These are phyloP conservation scores for Penicillium sp. DNA, from an alignment of 2,329 filamentous ascomycete genomes.

Conservation along the genomic window DNA sequence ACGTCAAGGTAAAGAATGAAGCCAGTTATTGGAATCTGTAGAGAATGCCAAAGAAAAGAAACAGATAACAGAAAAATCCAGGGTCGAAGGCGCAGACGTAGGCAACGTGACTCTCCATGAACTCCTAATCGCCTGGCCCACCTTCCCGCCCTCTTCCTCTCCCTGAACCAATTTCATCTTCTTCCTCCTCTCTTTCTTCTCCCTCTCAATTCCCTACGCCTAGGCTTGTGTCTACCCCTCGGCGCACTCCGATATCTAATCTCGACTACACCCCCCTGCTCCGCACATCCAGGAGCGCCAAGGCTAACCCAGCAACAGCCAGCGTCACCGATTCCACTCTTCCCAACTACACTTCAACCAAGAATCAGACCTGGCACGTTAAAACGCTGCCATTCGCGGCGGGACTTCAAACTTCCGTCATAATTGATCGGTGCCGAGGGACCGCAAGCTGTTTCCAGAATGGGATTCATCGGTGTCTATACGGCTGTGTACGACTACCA, in stretches of 20 bases:
- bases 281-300: slow-evolving; percentile 18
- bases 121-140: slow-evolving; percentile 27
- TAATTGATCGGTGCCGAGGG: neutral
- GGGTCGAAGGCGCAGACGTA: slow-evolving; percentile 12
- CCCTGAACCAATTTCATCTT: slow-evolving; percentile 21
- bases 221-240: slow-evolving; percentile 3
- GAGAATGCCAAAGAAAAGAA: neutral
- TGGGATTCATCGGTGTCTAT: slow-evolving; percentile 92
- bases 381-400: slow-evolving; percentile 15
- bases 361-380: slow-evolving; percentile 11
- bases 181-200: slow-evolving; percentile 3
- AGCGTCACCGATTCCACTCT: slow-evolving; percentile 17
- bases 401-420: neutral
- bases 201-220: neutral
- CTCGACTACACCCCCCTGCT: slow-evolving; percentile 8
- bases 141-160: slow-evolving; percentile 22
- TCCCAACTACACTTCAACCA: slow-evolving; percentile 13
- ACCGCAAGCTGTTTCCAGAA: slow-evolving; percentile 40
- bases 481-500: slow-evolving; percentile 89
- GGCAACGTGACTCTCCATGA: slow-evolving; percentile 26
- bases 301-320: slow-evolving; percentile 24
- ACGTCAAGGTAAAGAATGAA: neutral
- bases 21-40: too few relatives aligned
- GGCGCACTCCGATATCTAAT: neutral
- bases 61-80: neutral